Base-by-base conservation (phyloP, 306 rosid genomes). In the Dicorynia guianensis region DNA sequence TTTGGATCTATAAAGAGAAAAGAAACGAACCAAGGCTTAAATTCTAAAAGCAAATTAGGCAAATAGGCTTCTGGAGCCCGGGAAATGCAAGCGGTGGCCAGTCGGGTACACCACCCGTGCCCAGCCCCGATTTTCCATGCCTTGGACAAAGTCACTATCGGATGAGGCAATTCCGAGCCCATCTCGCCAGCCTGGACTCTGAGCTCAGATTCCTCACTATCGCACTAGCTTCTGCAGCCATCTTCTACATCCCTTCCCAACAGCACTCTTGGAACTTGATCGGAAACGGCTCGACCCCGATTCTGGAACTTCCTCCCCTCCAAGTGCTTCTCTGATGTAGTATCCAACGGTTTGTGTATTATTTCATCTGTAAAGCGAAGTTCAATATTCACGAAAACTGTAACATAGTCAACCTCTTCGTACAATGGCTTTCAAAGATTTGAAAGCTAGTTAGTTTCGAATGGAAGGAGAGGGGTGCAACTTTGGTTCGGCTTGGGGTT, bases 391-490 rank as follows among this genome's bases (percentile, higher is more conserved):
- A 1, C 50, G 49, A 18, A 25, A 13, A 48, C 8, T 10, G 14
- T 58, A 46, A 68, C 44, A 7, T 76, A 18, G 52, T 58, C 7
- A 35, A 19, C 46, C 11, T 71, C 52, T 15, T 0, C 30, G 7
- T 61, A 11, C 11, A 42, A 44, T 76, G 58, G 20, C 43, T 67
- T 68, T 35, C 6, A 39, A 55, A 42, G 60, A n/a, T 69, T 53
- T 62, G 46, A 19, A 58, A 52, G 10, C 42, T 42, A 70, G 85
- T 77, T 81, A 73, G 49, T 7, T 67, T 76, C 38, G 18, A 19
- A 17, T n/a, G 63, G 50, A 69, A 11, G 49, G 25, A 14, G 9
- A 12, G 64, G 34, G 1, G 25, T 62, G 50, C 53, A 50, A 8
- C 35, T 79, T 74, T 77, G 60, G 14, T 79, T 67, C 68, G 57